Conservation (phyloP, 495 filamentous ascomycete species). For the Penicillium turbatum region DNA sequence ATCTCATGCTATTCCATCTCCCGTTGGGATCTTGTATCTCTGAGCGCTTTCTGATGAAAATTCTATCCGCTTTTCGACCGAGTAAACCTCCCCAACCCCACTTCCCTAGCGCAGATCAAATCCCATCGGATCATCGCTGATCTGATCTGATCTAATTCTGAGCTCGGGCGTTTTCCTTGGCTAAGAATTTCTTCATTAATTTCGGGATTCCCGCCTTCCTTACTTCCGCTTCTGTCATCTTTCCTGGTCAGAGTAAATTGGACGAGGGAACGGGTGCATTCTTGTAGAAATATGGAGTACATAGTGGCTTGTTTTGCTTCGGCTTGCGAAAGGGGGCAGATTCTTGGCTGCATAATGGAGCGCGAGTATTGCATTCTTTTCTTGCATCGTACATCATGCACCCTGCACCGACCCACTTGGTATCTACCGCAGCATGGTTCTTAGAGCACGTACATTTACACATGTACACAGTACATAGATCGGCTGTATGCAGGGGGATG, state of each 20-base stretch:
- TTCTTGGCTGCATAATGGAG: conserved; percentile 6
- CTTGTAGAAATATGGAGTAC: not conserved
- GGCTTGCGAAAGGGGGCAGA: not conserved
- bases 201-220: not conserved
- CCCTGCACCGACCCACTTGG: not conserved
- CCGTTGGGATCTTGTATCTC: conserved; percentile 6
- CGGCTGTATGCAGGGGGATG: no score
- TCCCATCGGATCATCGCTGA: not conserved
- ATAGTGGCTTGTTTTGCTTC: not conserved
- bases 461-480: no score
- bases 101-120: not conserved
- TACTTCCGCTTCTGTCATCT: not conserved
- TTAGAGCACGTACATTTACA: not conserved
- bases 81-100: not conserved
- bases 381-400: not conserved
- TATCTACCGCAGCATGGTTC: not conserved
- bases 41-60: conserved; percentile 16
- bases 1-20: conserved; percentile 11
- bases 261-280: not conserved
- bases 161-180: not conserved
- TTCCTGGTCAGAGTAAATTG: not conserved
- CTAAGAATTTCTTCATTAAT: not conserved
- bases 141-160: not conserved
- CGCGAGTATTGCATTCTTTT: conserved; percentile 1
- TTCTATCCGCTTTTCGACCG: not conserved